Conservation (phyloP, 441 rosid genomes). For the Gossypium davidsonii region DNA sequence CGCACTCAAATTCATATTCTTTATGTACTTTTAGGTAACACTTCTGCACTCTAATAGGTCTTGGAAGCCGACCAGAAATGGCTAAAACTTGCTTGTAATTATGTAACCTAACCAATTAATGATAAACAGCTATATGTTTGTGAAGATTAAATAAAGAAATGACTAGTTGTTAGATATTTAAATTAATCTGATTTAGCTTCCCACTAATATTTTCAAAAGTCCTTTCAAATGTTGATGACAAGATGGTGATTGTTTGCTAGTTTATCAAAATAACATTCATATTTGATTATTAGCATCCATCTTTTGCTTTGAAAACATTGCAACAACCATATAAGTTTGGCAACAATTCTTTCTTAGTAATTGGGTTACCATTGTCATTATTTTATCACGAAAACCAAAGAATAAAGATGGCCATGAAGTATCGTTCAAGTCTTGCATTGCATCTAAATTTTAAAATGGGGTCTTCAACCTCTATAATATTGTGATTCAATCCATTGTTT, state of each 20-base stretch:
- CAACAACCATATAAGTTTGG: slow-evolving; percentile 1
- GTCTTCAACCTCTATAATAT: neutral
- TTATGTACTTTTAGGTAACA: neutral
- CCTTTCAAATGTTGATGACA: neutral
- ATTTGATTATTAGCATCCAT: neutral
- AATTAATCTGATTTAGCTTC: no score
- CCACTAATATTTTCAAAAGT: no score
- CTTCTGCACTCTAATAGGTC: neutral
- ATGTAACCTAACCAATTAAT: neutral
- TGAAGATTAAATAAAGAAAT: neutral
- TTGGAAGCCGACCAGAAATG: neutral
- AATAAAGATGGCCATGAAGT: neutral
- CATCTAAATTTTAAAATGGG: slow-evolving; percentile 6
- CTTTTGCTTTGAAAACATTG: neutral
- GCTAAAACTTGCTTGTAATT: neutral
- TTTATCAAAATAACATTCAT: neutral
- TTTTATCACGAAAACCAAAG: neutral
- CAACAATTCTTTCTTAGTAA: neutral
- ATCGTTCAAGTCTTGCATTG: neutral
- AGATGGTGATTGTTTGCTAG: neutral
- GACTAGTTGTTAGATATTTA: neutral
- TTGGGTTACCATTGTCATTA: neutral
- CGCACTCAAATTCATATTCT: no score
- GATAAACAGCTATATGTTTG: neutral
- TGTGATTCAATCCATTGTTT: neutral